These are phyloP conservation scores for Moricandia arvensis DNA, from an alignment of 345 rosid species.

Conservation along the genomic window DNA sequence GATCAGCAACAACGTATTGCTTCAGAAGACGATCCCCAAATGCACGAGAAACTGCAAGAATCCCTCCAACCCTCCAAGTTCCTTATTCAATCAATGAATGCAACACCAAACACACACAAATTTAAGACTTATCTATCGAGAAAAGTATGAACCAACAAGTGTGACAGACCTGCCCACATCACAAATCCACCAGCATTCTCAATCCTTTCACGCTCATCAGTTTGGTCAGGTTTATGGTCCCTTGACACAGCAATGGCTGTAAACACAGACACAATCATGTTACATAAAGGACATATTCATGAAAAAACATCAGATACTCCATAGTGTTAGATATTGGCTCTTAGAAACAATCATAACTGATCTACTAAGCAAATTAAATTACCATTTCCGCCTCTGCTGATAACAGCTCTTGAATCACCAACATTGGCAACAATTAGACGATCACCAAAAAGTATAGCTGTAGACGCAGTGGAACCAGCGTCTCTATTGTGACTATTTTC, in stretches of 20 bases:
- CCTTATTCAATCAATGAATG: constrained; percentile 49
- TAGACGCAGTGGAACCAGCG: constrained; percentile 99
- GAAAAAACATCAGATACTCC: background rate
- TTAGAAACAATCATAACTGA: background rate
- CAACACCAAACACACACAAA: background rate
- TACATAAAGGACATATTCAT: background rate
- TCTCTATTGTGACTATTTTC: constrained; percentile 86
- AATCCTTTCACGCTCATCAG: constrained; percentile 93
- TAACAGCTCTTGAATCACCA: constrained; percentile 97
- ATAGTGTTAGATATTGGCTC: background rate
- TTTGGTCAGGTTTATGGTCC: constrained; percentile 96
- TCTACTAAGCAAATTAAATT: background rate
- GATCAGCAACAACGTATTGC: constrained; percentile 98
- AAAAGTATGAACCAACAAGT: background rate
- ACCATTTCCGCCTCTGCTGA: constrained; percentile 90
- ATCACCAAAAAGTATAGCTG: constrained; percentile 85
- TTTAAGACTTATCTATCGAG: background rate
- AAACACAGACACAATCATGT: background rate
- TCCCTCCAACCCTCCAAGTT: constrained; percentile 99
- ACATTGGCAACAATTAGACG: constrained; percentile 94
- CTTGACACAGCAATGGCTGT: constrained; percentile 93
- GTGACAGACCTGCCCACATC: constrained; percentile 94
- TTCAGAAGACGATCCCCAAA: constrained; percentile 94
- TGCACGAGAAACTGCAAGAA: constrained; percentile 98
- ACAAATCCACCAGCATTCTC: constrained; percentile 99